These are phyloP conservation scores for Avena eriantha DNA, from an alignment of 176 grass and related monocot species.

Conservation along the genomic window DNA sequence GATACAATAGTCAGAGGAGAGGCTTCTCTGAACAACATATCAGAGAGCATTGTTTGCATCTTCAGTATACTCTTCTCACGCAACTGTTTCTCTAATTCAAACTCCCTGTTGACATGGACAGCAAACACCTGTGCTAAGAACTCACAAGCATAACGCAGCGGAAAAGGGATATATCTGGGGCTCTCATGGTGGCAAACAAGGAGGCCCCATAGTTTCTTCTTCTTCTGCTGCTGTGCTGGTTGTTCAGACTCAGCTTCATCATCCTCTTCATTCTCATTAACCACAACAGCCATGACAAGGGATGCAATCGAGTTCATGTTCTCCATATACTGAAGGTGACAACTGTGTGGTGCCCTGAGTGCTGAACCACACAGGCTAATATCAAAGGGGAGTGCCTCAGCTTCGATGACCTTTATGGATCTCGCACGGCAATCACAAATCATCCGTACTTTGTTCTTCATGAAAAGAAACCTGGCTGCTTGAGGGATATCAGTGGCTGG, in stretches of 20 bases:
- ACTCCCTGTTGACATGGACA: conserved; percentile 93
- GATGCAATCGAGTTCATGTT: conserved; percentile 98
- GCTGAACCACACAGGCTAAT: conserved; percentile 88
- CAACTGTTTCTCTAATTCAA: conserved; percentile 85
- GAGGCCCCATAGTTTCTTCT: conserved; percentile 87
- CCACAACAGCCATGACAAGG: conserved; percentile 86
- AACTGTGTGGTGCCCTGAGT: conserved; percentile 82
- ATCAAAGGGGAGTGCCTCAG: conserved; percentile 63
- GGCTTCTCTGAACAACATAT: conserved; percentile 82
- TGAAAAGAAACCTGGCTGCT: conserved; percentile 89
- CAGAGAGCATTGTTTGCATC: conserved; percentile 81
- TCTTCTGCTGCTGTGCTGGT: conserved; percentile 57
- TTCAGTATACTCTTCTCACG: conserved; percentile 87
- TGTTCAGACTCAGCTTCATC: conserved; percentile 49
- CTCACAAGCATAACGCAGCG: conserved; percentile 94
- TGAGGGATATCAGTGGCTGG: conserved; percentile 96
- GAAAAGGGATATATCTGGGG: conserved; percentile 87
- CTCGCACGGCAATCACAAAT: conserved; percentile 87
- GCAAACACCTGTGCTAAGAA: conserved; percentile 93
- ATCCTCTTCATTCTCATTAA: conserved; percentile 71
- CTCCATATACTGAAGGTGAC: conserved; percentile 96
- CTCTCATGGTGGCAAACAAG: conserved; percentile 92
- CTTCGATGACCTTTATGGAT: conserved; percentile 72
- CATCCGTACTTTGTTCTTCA: conserved; percentile 96
- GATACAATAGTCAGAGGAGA: conserved; percentile 78